Evolutionary conservation across 441 rosid genomes (phyloP).

Genomic region (Adansonia gregorii): DNA sequence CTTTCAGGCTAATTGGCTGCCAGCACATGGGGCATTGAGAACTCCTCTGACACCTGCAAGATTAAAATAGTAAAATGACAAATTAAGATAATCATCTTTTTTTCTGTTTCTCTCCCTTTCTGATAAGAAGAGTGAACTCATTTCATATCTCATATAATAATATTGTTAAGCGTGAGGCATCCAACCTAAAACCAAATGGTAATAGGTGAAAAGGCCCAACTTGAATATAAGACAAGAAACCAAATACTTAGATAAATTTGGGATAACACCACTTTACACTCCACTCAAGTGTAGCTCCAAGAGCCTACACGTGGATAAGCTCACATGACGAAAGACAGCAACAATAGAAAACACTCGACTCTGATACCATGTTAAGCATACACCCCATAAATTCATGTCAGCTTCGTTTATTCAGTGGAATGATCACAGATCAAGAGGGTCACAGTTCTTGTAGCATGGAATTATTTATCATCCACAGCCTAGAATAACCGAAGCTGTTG

Average conservation of each 20-base stretch:
- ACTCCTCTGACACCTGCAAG: slow-evolving; percentile 93
- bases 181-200: too few species aligned
- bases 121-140: neutral
- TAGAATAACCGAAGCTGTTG: neutral
- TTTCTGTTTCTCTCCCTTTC: neutral
- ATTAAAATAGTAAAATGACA: slow-evolving; percentile 11
- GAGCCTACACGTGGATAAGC: too few species aligned
- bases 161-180: too few species aligned
- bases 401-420: neutral
- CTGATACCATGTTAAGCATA: too few species aligned
- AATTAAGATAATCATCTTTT: neutral
- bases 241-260: too few species aligned
- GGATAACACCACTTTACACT: too few species aligned
- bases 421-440: neutral
- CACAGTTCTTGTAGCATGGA: neutral
- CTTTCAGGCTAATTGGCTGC: slow-evolving; percentile 90
- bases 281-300: too few species aligned
- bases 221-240: too few species aligned
- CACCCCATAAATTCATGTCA: neutral
- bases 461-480: neutral
- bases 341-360: too few species aligned
- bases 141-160: neutral
- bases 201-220: too few species aligned
- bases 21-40: slow-evolving; percentile 99
- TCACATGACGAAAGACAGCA: too few species aligned